Evolutionary conservation across 305 asterid species (phyloP).

Genomic region (Solanum chacoense): DNA sequence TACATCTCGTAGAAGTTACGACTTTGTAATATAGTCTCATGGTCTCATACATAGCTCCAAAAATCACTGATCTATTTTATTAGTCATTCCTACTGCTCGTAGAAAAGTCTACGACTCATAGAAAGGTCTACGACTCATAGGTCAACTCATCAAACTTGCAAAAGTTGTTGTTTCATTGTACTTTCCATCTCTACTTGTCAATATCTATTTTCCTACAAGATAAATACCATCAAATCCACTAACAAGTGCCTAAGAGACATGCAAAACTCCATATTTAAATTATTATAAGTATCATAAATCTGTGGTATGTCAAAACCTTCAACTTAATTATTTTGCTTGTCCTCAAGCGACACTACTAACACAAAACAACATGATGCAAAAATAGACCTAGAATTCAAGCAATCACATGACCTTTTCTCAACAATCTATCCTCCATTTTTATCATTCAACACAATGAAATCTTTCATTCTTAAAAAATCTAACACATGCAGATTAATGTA

Average conservation of each 20-base stretch:
- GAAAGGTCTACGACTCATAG: not conserved
- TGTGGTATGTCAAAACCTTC: not conserved
- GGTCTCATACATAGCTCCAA: not conserved
- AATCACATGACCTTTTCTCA: not conserved
- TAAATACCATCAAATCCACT: not conserved
- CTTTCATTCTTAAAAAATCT: not conserved
- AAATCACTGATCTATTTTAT: not conserved
- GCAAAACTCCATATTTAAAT: not conserved
- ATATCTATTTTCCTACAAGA: not conserved
- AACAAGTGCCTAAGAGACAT: not conserved
- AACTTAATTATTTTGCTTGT: not conserved
- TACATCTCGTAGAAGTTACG: not conserved
- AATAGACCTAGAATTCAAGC: not conserved
- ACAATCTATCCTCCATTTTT: not conserved
- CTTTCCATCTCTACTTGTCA: not conserved
- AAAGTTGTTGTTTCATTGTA: not conserved
- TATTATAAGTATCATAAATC: not conserved
- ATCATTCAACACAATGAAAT: not conserved
- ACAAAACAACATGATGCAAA: not conserved
- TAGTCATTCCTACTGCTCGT: not conserved
- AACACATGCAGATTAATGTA: not conserved
- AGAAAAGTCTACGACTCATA: not conserved
- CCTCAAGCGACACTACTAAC: not conserved
- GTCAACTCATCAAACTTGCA: not conserved
- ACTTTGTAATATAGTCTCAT: not conserved